Conservation (phyloP, 352 stramenopile species). For the Globisporangium nagaii region DNA sequence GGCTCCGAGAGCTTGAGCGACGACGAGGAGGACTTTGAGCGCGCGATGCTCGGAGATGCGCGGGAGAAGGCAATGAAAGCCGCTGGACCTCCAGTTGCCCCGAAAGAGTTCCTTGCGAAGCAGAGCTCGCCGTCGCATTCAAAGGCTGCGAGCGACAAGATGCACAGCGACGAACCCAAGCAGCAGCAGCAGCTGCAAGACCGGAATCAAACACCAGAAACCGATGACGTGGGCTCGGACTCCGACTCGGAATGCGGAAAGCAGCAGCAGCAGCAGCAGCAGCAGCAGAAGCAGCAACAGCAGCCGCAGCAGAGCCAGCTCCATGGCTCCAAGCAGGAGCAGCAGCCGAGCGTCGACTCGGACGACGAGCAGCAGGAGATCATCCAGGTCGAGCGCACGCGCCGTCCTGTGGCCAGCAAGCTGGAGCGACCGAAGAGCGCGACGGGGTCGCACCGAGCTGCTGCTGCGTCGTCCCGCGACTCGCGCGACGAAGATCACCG, state of each 20-base stretch:
- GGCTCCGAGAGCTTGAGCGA: slow-evolving; percentile 9
- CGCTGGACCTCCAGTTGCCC: too few relatives aligned
- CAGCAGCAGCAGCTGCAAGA: slow-evolving; percentile 12
- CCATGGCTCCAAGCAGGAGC: slow-evolving; percentile 9
- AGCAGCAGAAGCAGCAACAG: slow-evolving; percentile 11
- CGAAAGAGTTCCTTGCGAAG: slow-evolving; percentile 8
- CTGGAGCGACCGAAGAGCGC: slow-evolving; percentile 48
- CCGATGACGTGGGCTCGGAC: slow-evolving; percentile 29
- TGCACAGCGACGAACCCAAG: background rate
- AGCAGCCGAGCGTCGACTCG: slow-evolving; percentile 21
- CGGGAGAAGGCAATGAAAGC: too few relatives aligned
- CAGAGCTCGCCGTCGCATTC: background rate
- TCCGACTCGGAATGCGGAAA: slow-evolving; percentile 22
- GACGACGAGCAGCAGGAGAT: slow-evolving; percentile 38
- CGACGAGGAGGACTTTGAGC: slow-evolving; percentile 8
- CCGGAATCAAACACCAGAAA: slow-evolving; percentile 31
- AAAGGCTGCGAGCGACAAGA: background rate
- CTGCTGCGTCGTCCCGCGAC: slow-evolving; percentile 15
- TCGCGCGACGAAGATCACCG: slow-evolving; percentile 27
- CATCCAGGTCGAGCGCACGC: slow-evolving; percentile 35
- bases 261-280: slow-evolving; percentile 12
- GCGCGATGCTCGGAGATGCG: background rate
- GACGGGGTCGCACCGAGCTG: slow-evolving; percentile 5
- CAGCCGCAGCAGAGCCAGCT: slow-evolving; percentile 15
- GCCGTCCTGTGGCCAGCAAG: slow-evolving; percentile 16